These are phyloP conservation scores for Coemansia biformis DNA, from an alignment of 192 early-diverging fungal species.

Conservation along the genomic window DNA sequence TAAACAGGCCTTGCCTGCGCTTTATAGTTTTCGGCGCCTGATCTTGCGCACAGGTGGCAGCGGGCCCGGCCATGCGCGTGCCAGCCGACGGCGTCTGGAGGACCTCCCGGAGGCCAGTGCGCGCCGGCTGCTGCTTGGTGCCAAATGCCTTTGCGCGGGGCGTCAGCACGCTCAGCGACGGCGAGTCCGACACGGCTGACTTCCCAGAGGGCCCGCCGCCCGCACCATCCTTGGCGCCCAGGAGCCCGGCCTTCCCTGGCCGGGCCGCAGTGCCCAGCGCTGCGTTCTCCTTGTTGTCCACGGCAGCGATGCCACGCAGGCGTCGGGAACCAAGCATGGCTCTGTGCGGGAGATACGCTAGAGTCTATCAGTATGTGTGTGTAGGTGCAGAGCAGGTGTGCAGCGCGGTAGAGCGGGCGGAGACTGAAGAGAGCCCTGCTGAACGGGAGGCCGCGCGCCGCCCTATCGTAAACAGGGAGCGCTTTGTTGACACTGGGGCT, in stretches of 20 bases:
- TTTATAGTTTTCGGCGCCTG: slow-evolving; percentile 19
- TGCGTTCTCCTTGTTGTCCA: slow-evolving; percentile 42
- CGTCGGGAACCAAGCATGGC: slow-evolving; percentile 29
- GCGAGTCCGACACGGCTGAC: slow-evolving; percentile 16
- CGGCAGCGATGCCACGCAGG: slow-evolving; percentile 10
- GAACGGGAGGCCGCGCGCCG: too few species aligned
- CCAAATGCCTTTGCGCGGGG: slow-evolving; percentile 16
- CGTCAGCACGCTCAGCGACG: slow-evolving; percentile 14
- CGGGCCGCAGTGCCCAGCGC: slow-evolving; percentile 18
- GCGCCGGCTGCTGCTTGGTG: slow-evolving; percentile 11
- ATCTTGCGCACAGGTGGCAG: neutral
- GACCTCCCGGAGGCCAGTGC: slow-evolving; percentile 22
- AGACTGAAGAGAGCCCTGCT: too few species aligned
- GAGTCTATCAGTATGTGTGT: too few species aligned
- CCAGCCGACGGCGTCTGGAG: slow-evolving; percentile 20
- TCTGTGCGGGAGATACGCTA: too few species aligned
- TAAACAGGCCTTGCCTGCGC: slow-evolving; percentile 30
- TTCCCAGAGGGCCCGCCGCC: neutral
- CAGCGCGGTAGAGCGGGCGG: neutral
- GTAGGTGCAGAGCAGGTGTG: too few species aligned
- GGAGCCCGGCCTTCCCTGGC: slow-evolving; percentile 19
- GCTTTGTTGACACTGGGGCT: too few species aligned
- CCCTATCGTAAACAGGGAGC: too few species aligned
- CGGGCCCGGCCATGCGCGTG: slow-evolving; percentile 1
- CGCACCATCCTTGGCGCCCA: slow-evolving; percentile 9